Percentiles rank a stretch among this genome's conserved stretches.
Evolutionary conservation across 2,329 filamentous ascomycete genomes (phyloP).

Genomic region (Trichoderma brevicompactum): DNA sequence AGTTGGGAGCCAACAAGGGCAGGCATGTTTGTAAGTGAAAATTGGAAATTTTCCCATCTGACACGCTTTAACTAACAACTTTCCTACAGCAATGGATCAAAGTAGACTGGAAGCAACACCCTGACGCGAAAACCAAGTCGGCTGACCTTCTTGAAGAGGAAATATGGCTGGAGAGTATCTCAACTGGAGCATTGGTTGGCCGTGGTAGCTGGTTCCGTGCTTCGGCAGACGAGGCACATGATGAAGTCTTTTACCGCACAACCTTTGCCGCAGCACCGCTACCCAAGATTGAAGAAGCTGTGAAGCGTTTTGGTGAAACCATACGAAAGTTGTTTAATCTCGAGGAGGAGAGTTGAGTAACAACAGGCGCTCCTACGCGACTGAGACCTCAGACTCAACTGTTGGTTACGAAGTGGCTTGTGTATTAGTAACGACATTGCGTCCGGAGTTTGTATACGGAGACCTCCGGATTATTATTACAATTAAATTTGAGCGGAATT

Average conservation of each 20-base stretch:
- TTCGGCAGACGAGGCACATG: not conserved
- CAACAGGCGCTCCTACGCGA: not conserved
- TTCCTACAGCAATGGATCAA: slow-evolving; percentile 21
- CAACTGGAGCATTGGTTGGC: not conserved
- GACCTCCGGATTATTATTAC: not conserved
- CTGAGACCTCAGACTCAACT: not conserved
- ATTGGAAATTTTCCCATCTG: not conserved
- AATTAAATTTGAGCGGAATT: not conserved
- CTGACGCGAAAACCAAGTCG: slow-evolving; percentile 1
- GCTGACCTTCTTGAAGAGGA: slow-evolving; percentile 2
- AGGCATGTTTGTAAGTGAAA: slow-evolving; percentile 24
- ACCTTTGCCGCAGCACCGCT: slow-evolving; percentile 22
- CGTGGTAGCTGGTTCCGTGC: slow-evolving; percentile 21
- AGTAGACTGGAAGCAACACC: slow-evolving; percentile 19
- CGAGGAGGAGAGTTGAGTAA: not conserved
- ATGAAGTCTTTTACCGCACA: slow-evolving; percentile 18
- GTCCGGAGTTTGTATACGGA: not conserved
- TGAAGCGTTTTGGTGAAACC: slow-evolving; percentile 16
- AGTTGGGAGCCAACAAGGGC: slow-evolving; percentile 18
- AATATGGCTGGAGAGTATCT: slow-evolving; percentile 25
- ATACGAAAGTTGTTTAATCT: slow-evolving; percentile 8
- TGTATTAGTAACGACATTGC: not conserved
- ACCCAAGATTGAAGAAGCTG: slow-evolving; percentile 20
- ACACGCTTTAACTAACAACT: not conserved
- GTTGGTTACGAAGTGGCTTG: not conserved